Evolutionary conservation across 805 yeast species (phyloP).

Genomic region (Huiozyma sinensis): DNA sequence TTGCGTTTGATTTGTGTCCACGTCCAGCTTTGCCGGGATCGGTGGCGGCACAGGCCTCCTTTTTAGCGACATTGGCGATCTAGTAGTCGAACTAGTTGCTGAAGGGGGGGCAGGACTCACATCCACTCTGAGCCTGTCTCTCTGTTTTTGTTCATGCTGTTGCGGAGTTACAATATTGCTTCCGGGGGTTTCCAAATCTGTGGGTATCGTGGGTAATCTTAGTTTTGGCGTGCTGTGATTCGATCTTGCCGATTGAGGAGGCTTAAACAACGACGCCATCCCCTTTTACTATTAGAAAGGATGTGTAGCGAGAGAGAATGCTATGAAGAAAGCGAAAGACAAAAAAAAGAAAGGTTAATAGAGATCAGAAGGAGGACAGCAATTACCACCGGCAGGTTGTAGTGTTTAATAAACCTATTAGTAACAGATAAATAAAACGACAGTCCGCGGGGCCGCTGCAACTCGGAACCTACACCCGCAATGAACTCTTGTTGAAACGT

Average conservation of each 20-base stretch:
- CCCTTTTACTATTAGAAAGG: not conserved
- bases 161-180: too few species aligned
- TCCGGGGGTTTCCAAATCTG: too few species aligned
- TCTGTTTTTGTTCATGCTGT: not conserved
- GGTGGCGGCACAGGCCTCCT: slow-evolving; percentile 26
- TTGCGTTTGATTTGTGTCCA: not conserved
- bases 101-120: not conserved
- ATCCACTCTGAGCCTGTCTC: not conserved
- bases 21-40: slow-evolving; percentile 8
- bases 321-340: too few species aligned
- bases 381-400: too few species aligned
- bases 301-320: too few species aligned
- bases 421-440: too few species aligned
- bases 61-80: slow-evolving; percentile 8
- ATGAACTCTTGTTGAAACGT: too few species aligned
- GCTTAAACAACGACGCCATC: slow-evolving; percentile 29
- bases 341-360: too few species aligned
- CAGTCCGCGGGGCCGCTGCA: too few species aligned
- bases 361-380: too few species aligned
- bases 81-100: not conserved
- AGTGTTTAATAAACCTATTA: too few species aligned
- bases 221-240: slow-evolving; percentile 35
- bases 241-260: slow-evolving; percentile 33
- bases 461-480: too few species aligned
- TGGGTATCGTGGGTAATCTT: slow-evolving; percentile 18